Conservation (phyloP, 2,329 filamentous ascomycete species). For the Alternaria novae-zelandiae region DNA sequence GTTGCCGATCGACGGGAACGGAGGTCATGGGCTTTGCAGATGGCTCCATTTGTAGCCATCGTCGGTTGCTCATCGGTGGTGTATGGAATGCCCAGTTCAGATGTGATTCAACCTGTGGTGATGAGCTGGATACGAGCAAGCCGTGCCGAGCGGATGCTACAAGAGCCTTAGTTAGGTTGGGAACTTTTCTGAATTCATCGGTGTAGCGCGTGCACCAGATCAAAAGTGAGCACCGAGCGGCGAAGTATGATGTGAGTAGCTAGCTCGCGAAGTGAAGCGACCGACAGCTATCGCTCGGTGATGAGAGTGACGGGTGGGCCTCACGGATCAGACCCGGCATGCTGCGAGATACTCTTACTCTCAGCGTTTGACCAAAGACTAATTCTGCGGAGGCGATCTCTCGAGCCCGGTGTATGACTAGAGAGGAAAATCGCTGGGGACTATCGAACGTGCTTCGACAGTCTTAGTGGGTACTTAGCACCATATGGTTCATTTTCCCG, state of each 20-base stretch:
- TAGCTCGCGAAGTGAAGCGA: neutral
- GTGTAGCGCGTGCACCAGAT: conserved; percentile 1
- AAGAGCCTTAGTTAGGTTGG: neutral
- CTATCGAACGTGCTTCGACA: neutral
- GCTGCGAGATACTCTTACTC: neutral
- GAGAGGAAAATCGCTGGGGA: neutral
- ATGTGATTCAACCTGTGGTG: neutral
- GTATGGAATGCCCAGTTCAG: neutral
- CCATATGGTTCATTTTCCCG: neutral
- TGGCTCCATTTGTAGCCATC: neutral
- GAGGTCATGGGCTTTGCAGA: neutral
- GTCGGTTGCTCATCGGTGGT: neutral
- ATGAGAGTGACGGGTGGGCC: neutral
- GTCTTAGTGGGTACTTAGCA: neutral
- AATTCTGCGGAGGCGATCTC: neutral
- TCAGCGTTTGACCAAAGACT: neutral
- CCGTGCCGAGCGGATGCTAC: neutral
- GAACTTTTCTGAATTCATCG: neutral
- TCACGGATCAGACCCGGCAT: neutral
- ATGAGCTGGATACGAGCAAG: neutral
- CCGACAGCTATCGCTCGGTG: neutral
- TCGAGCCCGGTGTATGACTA: neutral
- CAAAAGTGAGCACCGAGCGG: neutral
- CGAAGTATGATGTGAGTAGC: conserved; percentile 11
- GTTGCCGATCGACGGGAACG: neutral